A percentile compares a stretch with the other conserved stretches of the same genome.
Evolutionary conservation across 495 filamentous ascomycete species (phyloP).

Genomic region (Penicillium argentinense): DNA sequence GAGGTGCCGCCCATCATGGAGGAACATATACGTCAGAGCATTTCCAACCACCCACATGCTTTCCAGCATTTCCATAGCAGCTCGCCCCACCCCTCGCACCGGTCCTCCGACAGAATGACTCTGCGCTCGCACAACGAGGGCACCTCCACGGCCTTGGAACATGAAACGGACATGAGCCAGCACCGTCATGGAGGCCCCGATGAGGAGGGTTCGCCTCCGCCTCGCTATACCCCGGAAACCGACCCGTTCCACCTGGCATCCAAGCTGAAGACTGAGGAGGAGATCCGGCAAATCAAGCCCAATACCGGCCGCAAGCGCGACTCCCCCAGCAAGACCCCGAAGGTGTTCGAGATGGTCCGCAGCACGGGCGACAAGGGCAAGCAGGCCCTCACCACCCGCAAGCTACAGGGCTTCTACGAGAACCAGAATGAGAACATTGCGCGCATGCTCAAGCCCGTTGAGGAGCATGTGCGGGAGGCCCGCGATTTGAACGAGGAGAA

Average conservation of each 20-base stretch:
- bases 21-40: slow-evolving; percentile 39
- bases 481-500: slow-evolving; percentile 78
- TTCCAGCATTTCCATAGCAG: slow-evolving; percentile 22
- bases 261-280: slow-evolving; percentile 71
- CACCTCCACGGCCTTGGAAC: slow-evolving; percentile 40
- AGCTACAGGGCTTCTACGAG: slow-evolving; percentile 83
- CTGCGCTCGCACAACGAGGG: slow-evolving; percentile 29
- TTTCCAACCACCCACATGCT: slow-evolving; percentile 34
- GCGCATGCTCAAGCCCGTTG: slow-evolving; percentile 85
- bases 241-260: slow-evolving; percentile 84
- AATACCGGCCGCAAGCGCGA: slow-evolving; percentile 80
- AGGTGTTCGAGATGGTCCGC: slow-evolving; percentile 14
- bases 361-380: slow-evolving; percentile 20
- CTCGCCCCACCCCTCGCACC: slow-evolving; percentile 21
- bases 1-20: slow-evolving; percentile 28
- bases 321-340: slow-evolving; percentile 41
- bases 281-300: slow-evolving; percentile 78
- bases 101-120: slow-evolving; percentile 20
- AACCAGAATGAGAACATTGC: slow-evolving; percentile 92
- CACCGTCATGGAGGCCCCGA: slow-evolving; percentile 47
- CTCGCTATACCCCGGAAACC: slow-evolving; percentile 57
- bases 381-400: slow-evolving; percentile 50
- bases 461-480: slow-evolving; percentile 81
- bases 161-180: slow-evolving; percentile 13
- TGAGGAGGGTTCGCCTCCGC: slow-evolving; percentile 65